Base-by-base conservation (phyloP, 352 stramenopile genomes). In the Phytophthora kernoviae region DNA sequence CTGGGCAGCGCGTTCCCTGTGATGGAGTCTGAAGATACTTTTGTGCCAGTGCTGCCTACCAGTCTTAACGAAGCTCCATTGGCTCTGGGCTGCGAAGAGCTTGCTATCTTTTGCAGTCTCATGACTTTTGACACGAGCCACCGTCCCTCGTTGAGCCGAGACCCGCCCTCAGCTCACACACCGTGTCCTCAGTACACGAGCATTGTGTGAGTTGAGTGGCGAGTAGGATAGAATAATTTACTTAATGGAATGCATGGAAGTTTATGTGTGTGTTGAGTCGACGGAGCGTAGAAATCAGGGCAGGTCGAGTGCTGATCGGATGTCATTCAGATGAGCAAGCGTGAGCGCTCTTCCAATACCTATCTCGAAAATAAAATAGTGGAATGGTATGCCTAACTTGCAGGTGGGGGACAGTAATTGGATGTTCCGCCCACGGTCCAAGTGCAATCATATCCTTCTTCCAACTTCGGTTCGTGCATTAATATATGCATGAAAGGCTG, bases 41-140 rank as follows among this genome's bases (percentile, higher is more conserved):
- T 30, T 15, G 58, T 62, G 45, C 49, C 68, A 6, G 21, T 76
- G 8, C 22, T 73, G 22, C 81, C 84, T 27, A 91, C 84, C 12
- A 90, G 69, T 27, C 74, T 93, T 15, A 37, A 89, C 36, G 81
- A 90, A 36, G 79, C 77, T 30, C 84, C 84, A 9, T 55, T 88
- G n/a, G 71, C 40, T 21, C 69, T 93, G 11, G 64, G 72, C 4
- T 81, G 65, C 43, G 81, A 93, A 43, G 81, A 93, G 59, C 74
- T 93, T 30, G 70, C 72, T 20, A 88, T 93, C 63, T 93, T 93
- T 60, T 91, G 72, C 74, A 86, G 73, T 44, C 71, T 90, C 68
- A 93, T 93, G 84, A 81, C 75, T 12, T 86, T 86, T 47, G 84
- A 90, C 57, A 15, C 54, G 11, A 73, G 64, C 37, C 60, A 80